Evolutionary conservation across 148 eudicot genomes (phyloP).

Genomic region (Gaultheria prostrata): DNA sequence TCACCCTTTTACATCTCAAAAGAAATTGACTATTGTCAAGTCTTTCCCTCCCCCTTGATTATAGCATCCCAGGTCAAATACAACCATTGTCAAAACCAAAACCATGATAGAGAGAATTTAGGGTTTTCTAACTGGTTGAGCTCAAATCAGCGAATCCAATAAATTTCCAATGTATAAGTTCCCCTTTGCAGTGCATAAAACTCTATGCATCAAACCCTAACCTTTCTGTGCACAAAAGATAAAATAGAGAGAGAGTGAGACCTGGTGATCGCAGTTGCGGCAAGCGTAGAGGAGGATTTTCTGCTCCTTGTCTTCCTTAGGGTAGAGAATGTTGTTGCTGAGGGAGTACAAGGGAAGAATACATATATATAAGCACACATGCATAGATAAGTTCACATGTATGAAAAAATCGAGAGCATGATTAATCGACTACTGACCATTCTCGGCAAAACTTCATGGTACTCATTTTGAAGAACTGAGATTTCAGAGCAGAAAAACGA

Average conservation of each 20-base stretch:
- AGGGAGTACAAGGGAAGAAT: neutral
- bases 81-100: neutral
- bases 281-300: slow-evolving; percentile 91
- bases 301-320: slow-evolving; percentile 83
- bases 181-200: neutral
- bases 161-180: neutral
- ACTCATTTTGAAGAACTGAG: slow-evolving; percentile 62
- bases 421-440: slow-evolving; percentile 52
- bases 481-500: neutral
- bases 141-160: neutral
- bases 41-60: neutral
- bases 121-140: neutral
- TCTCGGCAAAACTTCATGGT: slow-evolving; percentile 97
- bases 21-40: neutral
- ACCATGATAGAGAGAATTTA: neutral
- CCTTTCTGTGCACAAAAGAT: neutral
- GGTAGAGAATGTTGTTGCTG: slow-evolving; percentile 95
- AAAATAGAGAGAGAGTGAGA: slow-evolving; percentile 17
- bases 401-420: neutral
- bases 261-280: slow-evolving; percentile 96
- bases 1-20: slow-evolving; percentile 2
- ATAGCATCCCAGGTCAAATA: neutral
- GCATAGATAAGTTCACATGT: neutral
- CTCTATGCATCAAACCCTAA: slow-evolving; percentile 9
- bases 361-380: neutral